These are phyloP conservation scores for Casuarina glauca DNA, from an alignment of 306 rosid species.

Conservation along the genomic window DNA sequence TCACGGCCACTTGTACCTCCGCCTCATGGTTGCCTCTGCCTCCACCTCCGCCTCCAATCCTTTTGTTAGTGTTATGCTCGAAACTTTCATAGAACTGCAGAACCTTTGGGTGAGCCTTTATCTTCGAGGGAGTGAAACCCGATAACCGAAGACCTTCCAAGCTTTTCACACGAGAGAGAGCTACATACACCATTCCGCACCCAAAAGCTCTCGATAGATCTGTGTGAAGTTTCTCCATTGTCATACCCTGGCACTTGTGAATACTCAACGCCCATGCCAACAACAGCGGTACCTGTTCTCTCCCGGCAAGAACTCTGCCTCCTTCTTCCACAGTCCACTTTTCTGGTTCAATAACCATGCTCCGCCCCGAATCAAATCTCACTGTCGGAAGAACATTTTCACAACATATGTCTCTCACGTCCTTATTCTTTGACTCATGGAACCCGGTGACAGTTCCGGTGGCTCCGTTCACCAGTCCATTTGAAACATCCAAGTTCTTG, in stretches of 20 bases:
- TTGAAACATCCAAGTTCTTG: constrained; percentile 39
- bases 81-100: constrained; percentile 34
- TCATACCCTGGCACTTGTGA: constrained; percentile 69
- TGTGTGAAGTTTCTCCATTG: constrained; percentile 44
- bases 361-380: constrained; percentile 46
- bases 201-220: constrained; percentile 45
- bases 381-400: constrained; percentile 41
- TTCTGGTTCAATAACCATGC: constrained; percentile 29
- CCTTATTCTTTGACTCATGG: not conserved
- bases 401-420: constrained; percentile 16
- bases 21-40: not conserved
- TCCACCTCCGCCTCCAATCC: constrained; percentile 13
- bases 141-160: constrained; percentile 47
- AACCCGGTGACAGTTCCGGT: constrained; percentile 49
- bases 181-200: constrained; percentile 57
- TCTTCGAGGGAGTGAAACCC: constrained; percentile 39
- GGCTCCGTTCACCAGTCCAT: constrained; percentile 58
- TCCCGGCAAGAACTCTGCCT: constrained; percentile 34
- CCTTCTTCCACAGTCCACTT: constrained; percentile 42
- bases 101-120: constrained; percentile 46
- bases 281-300: constrained; percentile 57
- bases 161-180: constrained; percentile 50
- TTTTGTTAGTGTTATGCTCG: constrained; percentile 15
- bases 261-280: constrained; percentile 63
- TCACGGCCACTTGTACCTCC: too few species aligned